phyloP scores from a whole-genome alignment of 768 basidiomycete genomes.

The Boletus edulis region DNA sequence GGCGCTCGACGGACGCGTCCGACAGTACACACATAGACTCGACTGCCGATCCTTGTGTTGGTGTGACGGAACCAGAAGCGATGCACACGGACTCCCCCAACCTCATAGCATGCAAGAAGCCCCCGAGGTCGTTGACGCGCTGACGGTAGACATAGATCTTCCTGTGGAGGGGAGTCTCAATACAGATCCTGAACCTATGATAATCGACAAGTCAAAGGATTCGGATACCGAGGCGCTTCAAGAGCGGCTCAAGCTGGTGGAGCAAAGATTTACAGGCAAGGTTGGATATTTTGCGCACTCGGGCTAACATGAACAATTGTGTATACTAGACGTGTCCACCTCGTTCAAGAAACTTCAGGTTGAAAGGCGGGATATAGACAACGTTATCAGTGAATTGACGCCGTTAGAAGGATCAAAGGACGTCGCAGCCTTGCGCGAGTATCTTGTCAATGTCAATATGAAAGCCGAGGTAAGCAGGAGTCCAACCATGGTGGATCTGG shows the following conservation, averaged over 20 bases:
- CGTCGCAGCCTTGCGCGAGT: conserved; percentile 64
- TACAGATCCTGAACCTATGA: not conserved
- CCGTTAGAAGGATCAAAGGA: conserved; percentile 68
- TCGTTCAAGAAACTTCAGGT: conserved; percentile 76
- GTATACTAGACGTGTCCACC: conserved; percentile 63
- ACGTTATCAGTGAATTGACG: conserved; percentile 65
- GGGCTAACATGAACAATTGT: not conserved
- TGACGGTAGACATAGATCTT: not conserved
- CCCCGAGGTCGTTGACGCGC: not conserved
- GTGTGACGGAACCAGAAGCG: not conserved
- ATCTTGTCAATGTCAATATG: conserved; percentile 59
- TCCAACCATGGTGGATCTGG: not conserved
- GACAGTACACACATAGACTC: not conserved
- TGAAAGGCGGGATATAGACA: conserved; percentile 68
- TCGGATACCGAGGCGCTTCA: conserved; percentile 56
- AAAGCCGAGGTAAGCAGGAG: conserved; percentile 65
- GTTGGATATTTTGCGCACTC: not conserved
- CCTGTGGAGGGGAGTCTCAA: not conserved
- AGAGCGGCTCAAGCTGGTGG: conserved; percentile 64
- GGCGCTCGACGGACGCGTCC: not conserved
- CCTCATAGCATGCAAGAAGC: not conserved
- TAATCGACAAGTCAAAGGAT: conserved; percentile 3
- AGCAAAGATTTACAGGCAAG: conserved; percentile 75
- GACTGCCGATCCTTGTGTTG: not conserved
- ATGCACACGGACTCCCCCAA: not conserved